Evolutionary conservation across 257 asterid genomes (phyloP).

Genomic region (Solanum tacnaense): DNA sequence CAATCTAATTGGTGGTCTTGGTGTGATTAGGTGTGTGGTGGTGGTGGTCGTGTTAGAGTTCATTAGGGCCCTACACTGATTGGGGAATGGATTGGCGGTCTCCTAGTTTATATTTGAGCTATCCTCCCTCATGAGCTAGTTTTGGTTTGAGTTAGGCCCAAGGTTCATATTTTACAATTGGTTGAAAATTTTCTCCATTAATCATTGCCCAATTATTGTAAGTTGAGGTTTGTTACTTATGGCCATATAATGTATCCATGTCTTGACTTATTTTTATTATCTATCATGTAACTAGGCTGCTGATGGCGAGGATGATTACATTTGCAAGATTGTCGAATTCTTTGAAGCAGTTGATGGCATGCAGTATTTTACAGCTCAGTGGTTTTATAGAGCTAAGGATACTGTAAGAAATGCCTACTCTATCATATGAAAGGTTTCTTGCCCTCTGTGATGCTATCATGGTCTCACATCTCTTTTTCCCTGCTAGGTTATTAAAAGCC

Average conservation of each 20-base stretch:
- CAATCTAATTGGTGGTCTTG: neutral
- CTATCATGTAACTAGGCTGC: conserved; percentile 9
- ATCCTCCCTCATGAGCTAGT: neutral
- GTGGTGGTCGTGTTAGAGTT: neutral
- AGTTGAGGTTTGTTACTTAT: neutral
- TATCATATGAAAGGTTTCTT: neutral
- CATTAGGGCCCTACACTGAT: neutral
- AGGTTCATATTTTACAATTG: neutral
- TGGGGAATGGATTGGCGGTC: neutral
- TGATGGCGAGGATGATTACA: conserved; percentile 14
- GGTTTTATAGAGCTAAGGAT: conserved; percentile 35
- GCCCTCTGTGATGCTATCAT: neutral
- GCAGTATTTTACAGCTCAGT: conserved; percentile 18
- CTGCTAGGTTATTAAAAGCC: conserved; percentile 20
- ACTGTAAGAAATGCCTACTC: conserved; percentile 20
- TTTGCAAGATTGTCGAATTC: conserved; percentile 26
- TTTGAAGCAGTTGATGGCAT: conserved; percentile 14
- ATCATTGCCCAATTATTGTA: neutral
- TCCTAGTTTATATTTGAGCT: neutral
- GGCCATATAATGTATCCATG: neutral
- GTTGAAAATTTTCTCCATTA: neutral
- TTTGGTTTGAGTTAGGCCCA: neutral
- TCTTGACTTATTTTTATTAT: neutral
- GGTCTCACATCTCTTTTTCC: neutral
- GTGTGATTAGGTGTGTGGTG: neutral